Conservation (phyloP, 164 flowering plant species). For the Cinnamomum chago region DNA sequence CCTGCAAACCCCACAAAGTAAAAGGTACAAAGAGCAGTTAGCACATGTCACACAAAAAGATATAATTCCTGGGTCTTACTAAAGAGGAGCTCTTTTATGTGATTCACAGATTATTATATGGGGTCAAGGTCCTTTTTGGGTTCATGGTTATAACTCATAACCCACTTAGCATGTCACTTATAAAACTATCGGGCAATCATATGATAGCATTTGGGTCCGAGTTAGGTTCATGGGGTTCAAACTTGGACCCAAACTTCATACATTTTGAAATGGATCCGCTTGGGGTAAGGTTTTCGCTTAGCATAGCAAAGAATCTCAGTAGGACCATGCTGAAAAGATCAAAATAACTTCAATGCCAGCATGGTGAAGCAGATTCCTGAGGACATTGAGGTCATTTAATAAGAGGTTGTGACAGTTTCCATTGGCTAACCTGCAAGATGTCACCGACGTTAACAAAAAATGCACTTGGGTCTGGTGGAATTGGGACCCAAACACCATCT, state of each 20-base stretch:
- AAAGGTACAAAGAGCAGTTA: background rate
- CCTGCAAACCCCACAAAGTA: conserved; percentile 28
- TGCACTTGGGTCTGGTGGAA: conserved; percentile 50
- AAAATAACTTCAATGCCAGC: background rate
- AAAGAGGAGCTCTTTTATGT: background rate
- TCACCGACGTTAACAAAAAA: conserved; percentile 68
- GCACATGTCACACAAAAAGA: background rate
- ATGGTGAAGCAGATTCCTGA: background rate
- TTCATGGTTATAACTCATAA: too few species aligned
- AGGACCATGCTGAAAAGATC: background rate
- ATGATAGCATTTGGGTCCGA: background rate
- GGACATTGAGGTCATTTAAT: background rate
- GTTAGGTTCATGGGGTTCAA: background rate
- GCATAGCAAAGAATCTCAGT: background rate
- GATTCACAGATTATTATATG: too few species aligned
- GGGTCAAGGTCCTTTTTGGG: too few species aligned
- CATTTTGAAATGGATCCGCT: background rate
- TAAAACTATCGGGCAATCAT: too few species aligned
- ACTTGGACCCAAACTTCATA: background rate
- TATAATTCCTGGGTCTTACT: background rate
- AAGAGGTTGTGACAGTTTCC: background rate
- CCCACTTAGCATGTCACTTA: background rate
- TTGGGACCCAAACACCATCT: conserved; percentile 61
- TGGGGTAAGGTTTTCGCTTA: background rate
- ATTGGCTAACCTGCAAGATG: conserved; percentile 42